Evolutionary conservation across 805 yeast genomes (phyloP), one percentile per base, ranked within the genome.

Genomic region (Candida pini): DNA sequence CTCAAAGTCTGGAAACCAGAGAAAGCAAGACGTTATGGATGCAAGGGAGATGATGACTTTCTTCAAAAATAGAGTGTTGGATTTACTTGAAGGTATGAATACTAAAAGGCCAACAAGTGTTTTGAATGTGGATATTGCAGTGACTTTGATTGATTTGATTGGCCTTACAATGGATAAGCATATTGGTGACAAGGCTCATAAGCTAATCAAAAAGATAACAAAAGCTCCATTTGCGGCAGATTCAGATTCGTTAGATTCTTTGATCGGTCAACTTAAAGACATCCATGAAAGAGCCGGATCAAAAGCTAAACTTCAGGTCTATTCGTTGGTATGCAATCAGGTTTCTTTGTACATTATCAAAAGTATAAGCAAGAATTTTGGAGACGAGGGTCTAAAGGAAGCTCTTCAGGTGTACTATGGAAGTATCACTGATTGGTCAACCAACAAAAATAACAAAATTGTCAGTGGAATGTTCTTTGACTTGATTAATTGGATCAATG

Each of bases 1-100:
- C 21, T 61, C 73, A 3, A 71, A 71, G 5, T 53, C 61, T 4
- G 88, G 88, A 22, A 82, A 68, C 54, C 75, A 73, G 56, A 71
- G 83, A 49, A 85, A 85, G 48, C 58, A 69, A 15, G 94, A 85
- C 40, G 85, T 77, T n/a, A 62, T 69, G 31, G 81, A 80, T 41
- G 96, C 97, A 6, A 75, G 80, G 49, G 83, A 82, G 53, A 81
- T 78, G 48, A 82, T 90, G 66, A 67, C 79, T 4, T 71, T 81
- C 33, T 82, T 89, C 62, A 90, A 90, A 52, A 75, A 73, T 45
- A 68, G 95, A 36, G 71, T 87, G 6, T 61, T 90, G 33, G 96
- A 89, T 48, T 64, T 90, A 51, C 51, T 90, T 16, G 94, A 85
- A 17, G 60, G 72, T 5, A 86, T 73, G 48, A 60, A 66, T 39